Percentiles rank a stretch among this genome's conserved stretches.
Evolutionary conservation across 768 basidiomycete genomes (phyloP).

Genomic region (Obba rivulosa): DNA sequence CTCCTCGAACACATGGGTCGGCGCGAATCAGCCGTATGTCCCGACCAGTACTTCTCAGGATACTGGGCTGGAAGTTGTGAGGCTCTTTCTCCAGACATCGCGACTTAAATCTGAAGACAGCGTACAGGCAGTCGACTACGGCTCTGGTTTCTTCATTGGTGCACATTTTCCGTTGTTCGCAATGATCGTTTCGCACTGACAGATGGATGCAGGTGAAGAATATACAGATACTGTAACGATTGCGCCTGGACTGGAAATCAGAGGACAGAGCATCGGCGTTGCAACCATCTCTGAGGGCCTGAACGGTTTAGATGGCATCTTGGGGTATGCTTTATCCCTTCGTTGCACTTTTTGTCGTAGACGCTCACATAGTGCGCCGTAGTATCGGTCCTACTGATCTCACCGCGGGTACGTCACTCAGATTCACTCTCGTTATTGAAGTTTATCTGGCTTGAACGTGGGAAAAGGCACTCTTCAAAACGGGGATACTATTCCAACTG

Average conservation of each 20-base stretch:
- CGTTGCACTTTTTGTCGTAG: background rate
- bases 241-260: slow-evolving; percentile 10
- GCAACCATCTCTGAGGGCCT: slow-evolving; percentile 21
- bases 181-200: background rate
- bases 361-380: background rate
- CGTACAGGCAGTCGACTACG: slow-evolving; percentile 42
- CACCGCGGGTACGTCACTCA: slow-evolving; percentile 13
- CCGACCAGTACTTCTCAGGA: slow-evolving; percentile 35
- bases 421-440: background rate
- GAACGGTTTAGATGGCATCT: slow-evolving; percentile 29
- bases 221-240: slow-evolving; percentile 37
- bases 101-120: background rate
- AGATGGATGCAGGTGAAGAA: slow-evolving; percentile 3
- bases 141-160: slow-evolving; percentile 45
- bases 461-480: background rate
- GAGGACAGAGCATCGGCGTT: slow-evolving; percentile 30
- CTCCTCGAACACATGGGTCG: slow-evolving; percentile 53
- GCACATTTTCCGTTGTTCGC: background rate
- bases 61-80: slow-evolving; percentile 26
- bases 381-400: slow-evolving; percentile 27
- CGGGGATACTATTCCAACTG: slow-evolving; percentile 29
- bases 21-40: slow-evolving; percentile 40
- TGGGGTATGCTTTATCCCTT: slow-evolving; percentile 20
- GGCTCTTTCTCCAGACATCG: slow-evolving; percentile 17
- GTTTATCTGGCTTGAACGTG: background rate